These are phyloP conservation scores for Coemansia sp. DNA, from an alignment of 192 early-diverging fungal genomes.

Conservation along the genomic window DNA sequence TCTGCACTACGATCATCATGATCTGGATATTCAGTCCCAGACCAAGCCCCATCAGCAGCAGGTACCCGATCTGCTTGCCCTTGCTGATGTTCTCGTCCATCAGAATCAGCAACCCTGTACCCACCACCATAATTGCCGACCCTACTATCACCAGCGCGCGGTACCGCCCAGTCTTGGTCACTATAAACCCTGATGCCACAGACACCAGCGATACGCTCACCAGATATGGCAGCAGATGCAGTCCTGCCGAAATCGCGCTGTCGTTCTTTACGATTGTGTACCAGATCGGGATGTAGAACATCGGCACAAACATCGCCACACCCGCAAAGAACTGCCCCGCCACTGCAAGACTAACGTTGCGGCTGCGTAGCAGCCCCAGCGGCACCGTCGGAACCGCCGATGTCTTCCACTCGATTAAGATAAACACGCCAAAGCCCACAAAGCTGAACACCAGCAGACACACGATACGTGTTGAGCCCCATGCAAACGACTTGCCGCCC, in stretches of 20 bases:
- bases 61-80: slow-evolving; percentile 57
- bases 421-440: slow-evolving; percentile 43
- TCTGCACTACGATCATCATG: slow-evolving; percentile 68
- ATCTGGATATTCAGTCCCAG: slow-evolving; percentile 62
- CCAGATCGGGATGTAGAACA: slow-evolving; percentile 65
- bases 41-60: slow-evolving; percentile 57
- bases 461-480: slow-evolving; percentile 59
- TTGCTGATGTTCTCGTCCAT: slow-evolving; percentile 53
- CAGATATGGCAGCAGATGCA: slow-evolving; percentile 66
- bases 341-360: slow-evolving; percentile 59
- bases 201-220: slow-evolving; percentile 57
- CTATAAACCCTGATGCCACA: slow-evolving; percentile 54
- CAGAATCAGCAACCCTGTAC: slow-evolving; percentile 59
- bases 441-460: slow-evolving; percentile 57
- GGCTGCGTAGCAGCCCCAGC: slow-evolving; percentile 52
- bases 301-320: slow-evolving; percentile 58
- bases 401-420: slow-evolving; percentile 59
- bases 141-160: slow-evolving; percentile 58
- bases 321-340: slow-evolving; percentile 58
- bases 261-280: slow-evolving; percentile 63
- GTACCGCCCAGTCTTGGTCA: slow-evolving; percentile 56
- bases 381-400: slow-evolving; percentile 61
- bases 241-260: slow-evolving; percentile 57
- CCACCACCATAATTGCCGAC: slow-evolving; percentile 53
- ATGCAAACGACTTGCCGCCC: slow-evolving; percentile 63